These are phyloP conservation scores for Sarocladium brachiariae DNA, from an alignment of 2,329 filamentous ascomycete genomes.

Conservation along the genomic window DNA sequence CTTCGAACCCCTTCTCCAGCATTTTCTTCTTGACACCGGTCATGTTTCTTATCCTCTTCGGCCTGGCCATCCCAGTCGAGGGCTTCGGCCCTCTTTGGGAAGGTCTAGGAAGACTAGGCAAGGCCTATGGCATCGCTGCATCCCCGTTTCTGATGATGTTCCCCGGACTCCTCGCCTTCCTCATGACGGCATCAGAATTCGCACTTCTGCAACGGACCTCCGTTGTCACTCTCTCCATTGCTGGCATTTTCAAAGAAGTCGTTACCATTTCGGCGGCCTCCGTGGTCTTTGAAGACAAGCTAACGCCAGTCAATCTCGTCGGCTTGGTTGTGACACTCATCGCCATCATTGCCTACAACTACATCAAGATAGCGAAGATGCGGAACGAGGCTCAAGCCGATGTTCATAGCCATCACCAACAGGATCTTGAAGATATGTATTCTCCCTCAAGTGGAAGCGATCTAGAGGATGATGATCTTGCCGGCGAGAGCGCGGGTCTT, in stretches of 20 bases:
- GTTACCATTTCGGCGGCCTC: conserved; percentile 89
- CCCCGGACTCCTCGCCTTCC: conserved; percentile 83
- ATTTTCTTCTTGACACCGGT: conserved; percentile 97
- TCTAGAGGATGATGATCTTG: conserved; percentile 32
- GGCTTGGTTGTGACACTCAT: conserved; percentile 83
- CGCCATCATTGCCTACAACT: conserved; percentile 88
- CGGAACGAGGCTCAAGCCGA: conserved; percentile 60
- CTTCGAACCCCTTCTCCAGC: conserved; percentile 90
- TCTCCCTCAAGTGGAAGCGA: conserved; percentile 33
- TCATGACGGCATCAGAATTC: conserved; percentile 96
- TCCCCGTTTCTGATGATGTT: conserved; percentile 75
- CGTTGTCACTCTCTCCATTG: conserved; percentile 92
- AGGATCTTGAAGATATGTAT: conserved; percentile 17
- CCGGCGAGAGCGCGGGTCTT: conserved; percentile 37
- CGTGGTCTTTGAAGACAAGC: conserved; percentile 77
- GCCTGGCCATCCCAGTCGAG: conserved; percentile 81
- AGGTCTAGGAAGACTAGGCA: conserved; percentile 57
- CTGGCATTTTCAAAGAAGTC: conserved; percentile 98
- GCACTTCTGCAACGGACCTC: conserved; percentile 90
- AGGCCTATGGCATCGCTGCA: conserved; percentile 59
- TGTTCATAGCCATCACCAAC: conserved; percentile 30
- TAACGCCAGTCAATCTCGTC: conserved; percentile 81
- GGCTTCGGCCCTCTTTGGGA: conserved; percentile 62
- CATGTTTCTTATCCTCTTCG: conserved; percentile 81
- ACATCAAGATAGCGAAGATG: conserved; percentile 90